Evolutionary conservation across 2,329 filamentous ascomycete genomes (phyloP).

Genomic region (Polychaeton citri): DNA sequence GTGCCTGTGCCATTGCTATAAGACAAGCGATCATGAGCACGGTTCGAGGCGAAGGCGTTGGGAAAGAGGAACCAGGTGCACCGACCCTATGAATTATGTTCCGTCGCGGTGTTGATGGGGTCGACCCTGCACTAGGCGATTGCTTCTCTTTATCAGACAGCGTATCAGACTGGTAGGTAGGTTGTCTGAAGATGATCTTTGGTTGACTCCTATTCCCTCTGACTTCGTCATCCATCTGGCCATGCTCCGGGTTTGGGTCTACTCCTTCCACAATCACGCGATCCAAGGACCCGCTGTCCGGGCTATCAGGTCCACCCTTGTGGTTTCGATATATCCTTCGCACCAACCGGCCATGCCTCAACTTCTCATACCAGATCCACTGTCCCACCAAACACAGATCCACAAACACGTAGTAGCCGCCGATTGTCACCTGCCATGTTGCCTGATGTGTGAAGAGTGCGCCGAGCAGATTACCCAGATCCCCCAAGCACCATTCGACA

Average conservation of each 20-base stretch:
- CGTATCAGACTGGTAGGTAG: conserved; percentile 11
- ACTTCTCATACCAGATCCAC: conserved; percentile 52
- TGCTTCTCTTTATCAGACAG: conserved; percentile 13
- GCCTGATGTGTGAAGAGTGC: conserved; percentile 52
- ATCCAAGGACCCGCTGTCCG: conserved; percentile 8
- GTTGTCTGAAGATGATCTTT: conserved; percentile 17
- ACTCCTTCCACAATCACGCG: conserved; percentile 19
- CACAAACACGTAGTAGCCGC: conserved; percentile 52
- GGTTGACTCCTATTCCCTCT: conserved; percentile 7
- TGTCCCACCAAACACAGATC: conserved; percentile 49
- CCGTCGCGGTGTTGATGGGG: conserved; percentile 10
- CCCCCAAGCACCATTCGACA: conserved; percentile 52
- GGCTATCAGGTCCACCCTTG: conserved; percentile 5
- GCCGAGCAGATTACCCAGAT: conserved; percentile 49
- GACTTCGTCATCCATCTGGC: conserved; percentile 3
- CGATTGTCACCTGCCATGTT: conserved; percentile 52
- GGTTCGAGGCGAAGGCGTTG: conserved; percentile 33
- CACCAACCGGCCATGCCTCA: conserved; percentile 36
- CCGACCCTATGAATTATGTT: conserved; percentile 17
- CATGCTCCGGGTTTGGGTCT: neutral
- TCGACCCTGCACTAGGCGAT: conserved; percentile 5
- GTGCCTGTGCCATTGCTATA: conserved; percentile 29
- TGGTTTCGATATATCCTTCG: conserved; percentile 20
- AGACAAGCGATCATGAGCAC: conserved; percentile 33
- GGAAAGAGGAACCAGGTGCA: conserved; percentile 25